Base-by-base conservation (phyloP, 108 stramenopile genomes). In the Cyclotella atomus region DNA sequence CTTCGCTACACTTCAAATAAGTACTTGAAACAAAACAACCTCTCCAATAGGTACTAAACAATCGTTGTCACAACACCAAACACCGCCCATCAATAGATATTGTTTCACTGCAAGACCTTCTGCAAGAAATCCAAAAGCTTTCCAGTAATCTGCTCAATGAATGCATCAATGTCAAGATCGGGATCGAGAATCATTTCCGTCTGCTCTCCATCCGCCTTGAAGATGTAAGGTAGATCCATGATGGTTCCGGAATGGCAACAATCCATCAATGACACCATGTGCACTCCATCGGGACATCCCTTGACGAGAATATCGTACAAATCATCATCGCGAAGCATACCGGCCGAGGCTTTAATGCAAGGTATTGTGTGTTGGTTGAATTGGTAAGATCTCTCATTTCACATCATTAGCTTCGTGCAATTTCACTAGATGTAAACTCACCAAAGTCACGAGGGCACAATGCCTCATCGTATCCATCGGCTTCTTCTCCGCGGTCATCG, bases 221-320 rank as follows among this genome's bases (percentile, higher is more conserved):
- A 91, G 36, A 46, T 30, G 38, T 79, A 79, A 6, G 77, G 77
- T 25, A 84, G 76, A 56, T 84, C 84, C 65, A 84, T 69, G 72
- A 81, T 82, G 29, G 83, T 87, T 55, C 88, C 88, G 64, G 71
- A 67, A 68, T 90, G 89, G 80, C 89, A 90, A 72, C 87, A 88
- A 55, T 90, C 89, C 86, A 89, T 89, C 21, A 89, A 55, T 28
- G 72, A 56, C 3, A 83, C 68, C 49, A 79, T 65, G 29, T 67
- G 74, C 41, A 75, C 74, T 8, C 65, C 74, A 21, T 66, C 74
- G 0, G 45, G 85, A 52, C 34, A 43, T 45, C 60, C 54, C 60
- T 76, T 54, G 15, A 88, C 81, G 9, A 90, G 79, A 60, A 83
- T 54, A 44, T 84, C 78, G 56, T 77, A 84, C 59, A 90, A 45